These are phyloP conservation scores for Pyrenopolyporus hunteri DNA, from an alignment of 495 filamentous ascomycete genomes.

Conservation along the genomic window DNA sequence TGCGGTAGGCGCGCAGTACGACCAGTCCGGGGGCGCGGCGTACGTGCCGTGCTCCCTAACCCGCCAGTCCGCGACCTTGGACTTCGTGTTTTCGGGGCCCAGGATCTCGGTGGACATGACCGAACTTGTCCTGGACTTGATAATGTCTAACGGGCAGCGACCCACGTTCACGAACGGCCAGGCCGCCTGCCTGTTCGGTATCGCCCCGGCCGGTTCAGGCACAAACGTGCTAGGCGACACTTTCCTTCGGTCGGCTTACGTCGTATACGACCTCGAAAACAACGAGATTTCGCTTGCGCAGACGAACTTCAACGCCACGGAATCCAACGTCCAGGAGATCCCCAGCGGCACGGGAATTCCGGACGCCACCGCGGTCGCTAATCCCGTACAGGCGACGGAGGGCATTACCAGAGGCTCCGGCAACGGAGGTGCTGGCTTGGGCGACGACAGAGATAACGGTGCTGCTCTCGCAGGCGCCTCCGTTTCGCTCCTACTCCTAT, in stretches of 20 bases:
- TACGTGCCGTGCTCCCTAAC: conserved; percentile 76
- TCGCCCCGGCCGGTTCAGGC: conserved; percentile 69
- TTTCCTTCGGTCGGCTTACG: conserved; percentile 88
- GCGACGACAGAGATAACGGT: background rate
- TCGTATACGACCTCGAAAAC: conserved; percentile 88
- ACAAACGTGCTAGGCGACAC: conserved; percentile 86
- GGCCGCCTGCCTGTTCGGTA: conserved; percentile 74
- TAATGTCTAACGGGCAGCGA: conserved; percentile 51
- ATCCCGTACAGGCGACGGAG: conserved; percentile 63
- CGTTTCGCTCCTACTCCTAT: conserved; percentile 21
- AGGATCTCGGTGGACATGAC: conserved; percentile 74
- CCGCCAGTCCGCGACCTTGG: conserved; percentile 61
- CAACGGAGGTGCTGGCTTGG: conserved; percentile 30
- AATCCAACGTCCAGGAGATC: conserved; percentile 73
- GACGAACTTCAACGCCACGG: conserved; percentile 79
- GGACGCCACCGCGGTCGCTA: conserved; percentile 68
- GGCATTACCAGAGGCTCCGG: conserved; percentile 39
- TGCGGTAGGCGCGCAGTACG: conserved; percentile 68
- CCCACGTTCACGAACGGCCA: conserved; percentile 67
- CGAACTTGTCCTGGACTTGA: conserved; percentile 77
- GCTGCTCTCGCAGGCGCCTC: conserved; percentile 5
- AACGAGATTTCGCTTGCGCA: conserved; percentile 88
- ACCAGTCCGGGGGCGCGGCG: conserved; percentile 59
- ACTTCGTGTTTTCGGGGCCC: conserved; percentile 70
- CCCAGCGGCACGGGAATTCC: conserved; percentile 70